Percentiles rank a stretch among this genome's conserved stretches.
phyloP scores from a whole-genome alignment of 2,329 filamentous ascomycete species.

The Plenodomus biglobosus region DNA sequence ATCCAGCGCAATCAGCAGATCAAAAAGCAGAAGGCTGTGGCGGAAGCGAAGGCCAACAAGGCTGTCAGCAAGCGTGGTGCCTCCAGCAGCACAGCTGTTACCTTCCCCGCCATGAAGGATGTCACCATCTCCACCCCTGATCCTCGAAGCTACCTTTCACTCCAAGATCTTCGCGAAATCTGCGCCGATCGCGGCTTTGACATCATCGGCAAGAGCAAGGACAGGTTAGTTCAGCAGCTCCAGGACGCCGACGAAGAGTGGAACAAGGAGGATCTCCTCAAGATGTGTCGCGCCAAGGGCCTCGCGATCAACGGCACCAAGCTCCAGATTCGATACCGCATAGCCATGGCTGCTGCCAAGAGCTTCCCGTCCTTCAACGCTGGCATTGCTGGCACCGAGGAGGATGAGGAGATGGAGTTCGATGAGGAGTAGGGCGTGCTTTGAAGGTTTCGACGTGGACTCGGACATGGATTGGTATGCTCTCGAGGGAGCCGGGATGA shows the following conservation, averaged over 20 bases:
- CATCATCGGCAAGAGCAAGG: conserved; percentile 11
- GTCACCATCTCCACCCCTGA: conserved; percentile 19
- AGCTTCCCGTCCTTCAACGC: conserved; percentile 20
- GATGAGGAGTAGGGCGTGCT: conserved; percentile 1
- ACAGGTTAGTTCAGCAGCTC: conserved; percentile 24
- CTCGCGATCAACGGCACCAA: conserved; percentile 24
- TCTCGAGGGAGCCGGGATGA: not conserved
- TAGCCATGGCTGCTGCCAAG: conserved; percentile 28
- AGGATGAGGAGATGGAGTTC: conserved; percentile 3
- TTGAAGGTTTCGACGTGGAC: not conserved
- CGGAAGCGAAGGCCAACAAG: conserved; percentile 4
- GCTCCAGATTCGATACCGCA: conserved; percentile 24
- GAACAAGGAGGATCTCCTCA: conserved; percentile 21
- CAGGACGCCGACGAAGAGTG: conserved; percentile 26
- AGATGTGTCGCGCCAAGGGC: conserved; percentile 25
- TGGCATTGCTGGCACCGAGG: conserved; percentile 7
- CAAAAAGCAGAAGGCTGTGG: conserved; percentile 11
- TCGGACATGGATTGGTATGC: not conserved
- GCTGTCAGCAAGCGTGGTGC: not conserved
- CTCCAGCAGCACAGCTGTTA: not conserved
- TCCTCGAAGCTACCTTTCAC: conserved; percentile 27
- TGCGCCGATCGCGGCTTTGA: conserved; percentile 24
- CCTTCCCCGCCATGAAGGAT: conserved; percentile 6
- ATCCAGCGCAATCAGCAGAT: conserved; percentile 18
- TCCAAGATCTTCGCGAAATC: conserved; percentile 23